Evolutionary conservation across 305 asterid species (phyloP), one percentile per base, ranked within the genome.

Genomic region (Solanum hybrid): DNA sequence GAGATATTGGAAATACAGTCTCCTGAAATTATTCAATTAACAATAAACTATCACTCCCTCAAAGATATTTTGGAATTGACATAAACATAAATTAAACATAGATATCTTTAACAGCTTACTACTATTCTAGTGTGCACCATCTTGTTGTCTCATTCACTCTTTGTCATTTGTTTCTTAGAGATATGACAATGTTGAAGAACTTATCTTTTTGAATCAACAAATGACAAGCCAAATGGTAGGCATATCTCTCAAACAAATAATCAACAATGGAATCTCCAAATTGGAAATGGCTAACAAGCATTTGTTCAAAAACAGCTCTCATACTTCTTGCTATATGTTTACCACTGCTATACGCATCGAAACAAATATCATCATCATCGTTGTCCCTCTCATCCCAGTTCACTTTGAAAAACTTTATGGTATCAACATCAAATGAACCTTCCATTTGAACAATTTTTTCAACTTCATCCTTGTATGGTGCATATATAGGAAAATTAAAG

Each of bases 201-300:
- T 37, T 37, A 3, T 6, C 32, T 38, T 36, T 29, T 27, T 80
- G 40, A 24, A 38, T 6, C 22, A 66, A 79, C 75, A 90, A 34
- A 82, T 88, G 69, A 4, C n/a, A 51, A 60, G 51, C 37, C 37
- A 77, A 14, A 56, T 26, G 27, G 27, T 60, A 34, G 1, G 60
- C 89, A 81, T 20, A 86, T 79, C 88, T 86, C 9, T 32, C 36
- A 38, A 92, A 92, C 20, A 92, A 56, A 17, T 80, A 81, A 76
- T 91, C 90, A 24, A 88, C 38, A 14, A 87, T 12, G 22, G 76
- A 9, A 6, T 85, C 72, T 38, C 90, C 92, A 0, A 80, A 0
- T 40, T 42, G 1, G 20, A 92, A 92, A 88, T 90, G 92, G 22
- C 87, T 86, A 5, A 90, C 82, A 29, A 91, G 27, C 79, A 92